Percentiles rank a stretch among this genome's conserved stretches.
Evolutionary conservation across 495 filamentous ascomycete species (phyloP).

Genomic region (Talaromyces wortmannii): DNA sequence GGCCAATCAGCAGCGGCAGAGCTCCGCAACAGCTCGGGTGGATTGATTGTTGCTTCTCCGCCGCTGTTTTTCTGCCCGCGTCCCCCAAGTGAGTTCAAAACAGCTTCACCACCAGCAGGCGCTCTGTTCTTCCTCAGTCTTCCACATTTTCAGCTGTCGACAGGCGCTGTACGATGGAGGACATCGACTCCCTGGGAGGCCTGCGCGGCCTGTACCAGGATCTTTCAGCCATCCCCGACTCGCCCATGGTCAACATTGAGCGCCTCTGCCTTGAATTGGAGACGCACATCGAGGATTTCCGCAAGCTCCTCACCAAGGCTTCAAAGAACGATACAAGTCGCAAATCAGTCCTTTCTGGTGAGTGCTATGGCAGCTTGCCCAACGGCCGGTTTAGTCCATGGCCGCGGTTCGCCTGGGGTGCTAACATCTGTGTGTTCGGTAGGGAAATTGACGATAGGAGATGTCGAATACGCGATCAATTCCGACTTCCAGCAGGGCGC

Average conservation of each 20-base stretch:
- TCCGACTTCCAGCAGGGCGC: slow-evolving; percentile 75
- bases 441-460: slow-evolving; percentile 68
- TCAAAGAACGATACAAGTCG: slow-evolving; percentile 63
- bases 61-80: slow-evolving; percentile 3
- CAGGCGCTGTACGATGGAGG: slow-evolving; percentile 48
- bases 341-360: slow-evolving; percentile 49
- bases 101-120: not conserved
- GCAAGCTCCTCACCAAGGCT: slow-evolving; percentile 69
- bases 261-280: slow-evolving; percentile 62
- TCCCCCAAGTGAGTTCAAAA: not conserved
- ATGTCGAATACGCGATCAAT: slow-evolving; percentile 74
- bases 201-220: slow-evolving; percentile 75
- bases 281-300: slow-evolving; percentile 62
- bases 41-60: slow-evolving; percentile 1
- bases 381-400: not conserved
- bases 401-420: slow-evolving; percentile 1
- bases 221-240: slow-evolving; percentile 58
- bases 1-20: not conserved
- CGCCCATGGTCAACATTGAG: slow-evolving; percentile 53
- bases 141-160: not conserved
- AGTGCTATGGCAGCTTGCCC: slow-evolving; percentile 2
- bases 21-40: not conserved
- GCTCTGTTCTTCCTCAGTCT: not conserved
- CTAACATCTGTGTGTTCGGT: slow-evolving; percentile 24
- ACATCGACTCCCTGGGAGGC: slow-evolving; percentile 53